These are phyloP conservation scores for Pythium guiyangense DNA, from an alignment of 352 stramenopile species.

Conservation along the genomic window DNA sequence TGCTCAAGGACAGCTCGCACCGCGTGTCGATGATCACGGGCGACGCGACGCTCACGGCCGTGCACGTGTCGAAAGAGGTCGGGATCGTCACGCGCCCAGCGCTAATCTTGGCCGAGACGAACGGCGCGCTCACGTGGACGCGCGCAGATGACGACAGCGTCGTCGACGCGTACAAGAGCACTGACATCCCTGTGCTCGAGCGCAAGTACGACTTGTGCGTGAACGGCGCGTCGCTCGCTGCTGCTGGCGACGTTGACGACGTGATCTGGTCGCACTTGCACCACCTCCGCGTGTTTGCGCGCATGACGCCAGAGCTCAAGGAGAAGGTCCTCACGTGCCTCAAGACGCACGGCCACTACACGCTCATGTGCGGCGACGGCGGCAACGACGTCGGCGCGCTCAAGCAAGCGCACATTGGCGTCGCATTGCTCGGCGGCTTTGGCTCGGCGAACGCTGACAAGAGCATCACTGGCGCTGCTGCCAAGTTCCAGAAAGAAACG, in stretches of 20 bases:
- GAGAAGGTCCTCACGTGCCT: slow-evolving; percentile 94
- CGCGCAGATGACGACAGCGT: slow-evolving; percentile 67
- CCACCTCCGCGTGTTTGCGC: slow-evolving; percentile 92
- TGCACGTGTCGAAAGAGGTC: slow-evolving; percentile 95
- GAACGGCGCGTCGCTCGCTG: slow-evolving; percentile 69
- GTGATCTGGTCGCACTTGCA: slow-evolving; percentile 78
- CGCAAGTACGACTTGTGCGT: slow-evolving; percentile 87
- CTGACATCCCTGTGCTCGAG: slow-evolving; percentile 45
- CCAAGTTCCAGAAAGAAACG: slow-evolving; percentile 74
- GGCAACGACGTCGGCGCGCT: slow-evolving; percentile 97
- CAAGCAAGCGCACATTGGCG: slow-evolving; percentile 90
- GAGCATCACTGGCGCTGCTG: slow-evolving; percentile 60
- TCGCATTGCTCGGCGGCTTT: slow-evolving; percentile 77
- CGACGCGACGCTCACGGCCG: slow-evolving; percentile 95
- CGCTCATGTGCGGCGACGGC: slow-evolving; percentile 98
- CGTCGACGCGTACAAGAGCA: slow-evolving; percentile 63
- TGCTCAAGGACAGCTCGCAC: slow-evolving; percentile 91
- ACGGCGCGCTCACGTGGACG: slow-evolving; percentile 74
- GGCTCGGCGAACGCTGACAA: slow-evolving; percentile 86
- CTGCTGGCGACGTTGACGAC: slow-evolving; percentile 74
- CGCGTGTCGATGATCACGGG: slow-evolving; percentile 98
- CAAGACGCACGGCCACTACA: slow-evolving; percentile 91
- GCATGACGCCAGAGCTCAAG: slow-evolving; percentile 96
- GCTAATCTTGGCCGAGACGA: slow-evolving; percentile 51
- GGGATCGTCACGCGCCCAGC: slow-evolving; percentile 86